Percentiles rank a stretch among this genome's conserved stretches.
phyloP scores from a whole-genome alignment of 345 rosid genomes.

The Euphorbia tirucalli region DNA sequence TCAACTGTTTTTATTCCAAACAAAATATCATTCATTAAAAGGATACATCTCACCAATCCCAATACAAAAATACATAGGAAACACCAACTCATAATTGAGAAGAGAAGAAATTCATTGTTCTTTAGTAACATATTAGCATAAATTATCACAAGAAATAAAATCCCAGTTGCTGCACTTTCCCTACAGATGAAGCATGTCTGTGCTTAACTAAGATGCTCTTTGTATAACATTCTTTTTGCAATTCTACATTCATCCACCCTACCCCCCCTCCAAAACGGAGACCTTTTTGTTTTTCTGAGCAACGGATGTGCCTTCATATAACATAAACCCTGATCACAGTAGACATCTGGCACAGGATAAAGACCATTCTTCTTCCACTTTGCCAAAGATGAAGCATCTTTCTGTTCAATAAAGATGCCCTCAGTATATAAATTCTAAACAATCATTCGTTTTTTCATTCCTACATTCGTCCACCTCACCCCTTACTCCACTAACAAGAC shows the following conservation, averaged over 20 bases:
- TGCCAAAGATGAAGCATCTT: not conserved
- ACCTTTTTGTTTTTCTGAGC: too few species aligned
- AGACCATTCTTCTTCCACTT: too few species aligned
- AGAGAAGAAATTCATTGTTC: not conserved
- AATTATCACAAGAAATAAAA: not conserved
- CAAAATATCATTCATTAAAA: constrained; percentile 21
- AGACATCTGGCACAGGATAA: too few species aligned
- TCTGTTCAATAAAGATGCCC: constrained; percentile 3
- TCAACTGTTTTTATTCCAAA: constrained; percentile 53
- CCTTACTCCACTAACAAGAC: not conserved
- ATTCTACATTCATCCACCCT: too few species aligned
- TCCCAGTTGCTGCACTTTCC: not conserved
- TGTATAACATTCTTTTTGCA: too few species aligned
- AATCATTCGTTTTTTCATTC: too few species aligned
- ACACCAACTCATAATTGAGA: not conserved
- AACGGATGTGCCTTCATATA: too few species aligned
- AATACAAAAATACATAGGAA: not conserved
- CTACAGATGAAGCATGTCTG: not conserved
- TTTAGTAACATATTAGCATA: not conserved
- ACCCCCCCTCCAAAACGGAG: too few species aligned
- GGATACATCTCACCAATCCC: not conserved
- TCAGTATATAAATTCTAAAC: not conserved
- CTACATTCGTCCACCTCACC: too few species aligned
- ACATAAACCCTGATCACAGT: too few species aligned
- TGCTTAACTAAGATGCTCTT: constrained; percentile 4